Evolutionary conservation across 1,284 basidiomycete genomes (phyloP), one percentile per base, ranked within the genome.

Genomic region (Leccinum angustisporum): DNA sequence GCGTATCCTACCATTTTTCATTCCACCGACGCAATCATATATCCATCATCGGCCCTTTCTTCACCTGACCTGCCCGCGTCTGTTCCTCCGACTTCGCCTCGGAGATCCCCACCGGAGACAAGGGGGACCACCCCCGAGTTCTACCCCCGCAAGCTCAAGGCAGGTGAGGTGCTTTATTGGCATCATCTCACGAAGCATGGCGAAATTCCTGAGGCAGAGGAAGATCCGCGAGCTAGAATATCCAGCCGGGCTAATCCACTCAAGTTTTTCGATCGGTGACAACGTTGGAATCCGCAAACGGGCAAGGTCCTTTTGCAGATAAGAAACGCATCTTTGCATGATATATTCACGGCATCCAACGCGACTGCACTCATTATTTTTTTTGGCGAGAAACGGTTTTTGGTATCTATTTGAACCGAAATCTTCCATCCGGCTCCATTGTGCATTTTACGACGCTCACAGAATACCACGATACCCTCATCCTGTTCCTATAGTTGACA

Each of bases 151-250:
- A 76, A 73, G 48, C 80, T 92, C 21, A 79, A 77, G 68, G 76
- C 81, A 5, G 92, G 91, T 30, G 89, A 92, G 66, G 72, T 85
- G 11, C 75, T 94, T 8, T 92, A 85, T 71, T 94, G 92, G 92
- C 88, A 91, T 70, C 86, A 94, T 69, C 84, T 94, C 60, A 75
- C 81, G 33, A 80, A 83, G 57, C 84, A 82, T 61, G 92, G 92
- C 7, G 92, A 94, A 78, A 87, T 90, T 61, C 84, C 86, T 27
- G 85, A 82, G 27, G 85, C 88, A 8, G 72, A 73, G 53, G 85
- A 91, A 64, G 85, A 90, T 72, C 67, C 77, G 36, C 80, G 85
- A 27, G 85, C 86, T 10, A 77, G 82, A 60, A 60, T 72, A 30
- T 58, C 66, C 30, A 65, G 50, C 30, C 56, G 59, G 48, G 52